Base-by-base conservation (phyloP, 805 yeast species). In the Ogataea glucozyma region DNA sequence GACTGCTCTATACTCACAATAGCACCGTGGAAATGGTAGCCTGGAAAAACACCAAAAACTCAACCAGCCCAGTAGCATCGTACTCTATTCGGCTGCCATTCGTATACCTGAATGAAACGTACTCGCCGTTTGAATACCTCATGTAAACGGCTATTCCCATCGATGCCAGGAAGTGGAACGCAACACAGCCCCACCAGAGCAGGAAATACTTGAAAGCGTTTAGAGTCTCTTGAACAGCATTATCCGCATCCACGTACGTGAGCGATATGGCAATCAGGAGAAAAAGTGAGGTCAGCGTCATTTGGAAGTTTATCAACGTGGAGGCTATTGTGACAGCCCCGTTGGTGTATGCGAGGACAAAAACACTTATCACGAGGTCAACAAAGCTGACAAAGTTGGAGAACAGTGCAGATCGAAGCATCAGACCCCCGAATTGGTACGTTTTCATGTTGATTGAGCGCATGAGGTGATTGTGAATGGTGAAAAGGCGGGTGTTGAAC, bases 171-270 rank as follows among this genome's bases (percentile, higher is more conserved):
- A 43, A 41, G 31, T 49, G 53, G n/a, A 37, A 21, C 10, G 30
- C 20, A 11, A 38, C 40, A n/a, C 44, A 33, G n/a, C 31, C 23
- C 53, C 53, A 49, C 50, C 53, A 46, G 20, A 44, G 22, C 38
- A 49, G 32, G 13, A 49, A 49, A 45, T 41, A 46, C 27, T 27
- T 40, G 41, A 46, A 49, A 7, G 50, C 43, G n/a, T 40, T 31
- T 10, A 47, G 17, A 18, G 35, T 31, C 36, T 49, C 50, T 21
- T 49, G 53, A 14, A 49, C 47, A 10, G 34, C 32, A 18, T 37
- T 43, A 16, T 23, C 24, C 17, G 44, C 29, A 27, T 46, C 49
- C 20, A 46, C 34, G 23, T 31, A 40, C 22, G 42, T 30, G 21
- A 38, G 27, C 5, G 39, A 34, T 14, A 46, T 43, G 20, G 46